Base-by-base conservation (phyloP, 495 filamentous ascomycete species). In the Umbilicaria muhlenbergii region DNA sequence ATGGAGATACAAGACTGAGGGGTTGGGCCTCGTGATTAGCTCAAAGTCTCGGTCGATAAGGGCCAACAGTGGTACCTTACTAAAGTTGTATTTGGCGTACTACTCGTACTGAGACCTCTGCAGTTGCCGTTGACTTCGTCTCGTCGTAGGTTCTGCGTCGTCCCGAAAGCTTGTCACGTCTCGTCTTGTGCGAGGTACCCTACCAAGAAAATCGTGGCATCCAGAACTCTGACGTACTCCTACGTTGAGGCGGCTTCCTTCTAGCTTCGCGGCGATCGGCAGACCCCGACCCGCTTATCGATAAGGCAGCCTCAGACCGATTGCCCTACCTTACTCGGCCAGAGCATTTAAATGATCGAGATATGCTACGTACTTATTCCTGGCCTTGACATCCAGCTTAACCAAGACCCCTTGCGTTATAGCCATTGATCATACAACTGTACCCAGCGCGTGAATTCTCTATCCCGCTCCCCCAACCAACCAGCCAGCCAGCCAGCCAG, bases 251-350 rank as follows among this genome's bases (percentile, higher is more conserved):
- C 24, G 5, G 24, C 24, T 28, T 8, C 24, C 24, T 21, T 21
- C 24, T 28, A 28, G 24, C 24, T n/a, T n/a, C 13, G 17, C 38
- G 19, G 15, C 14, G 3, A n/a, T 41, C 31, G 15, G 10, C 14
- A 16, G 21, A 16, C 18, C 36, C 7, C 17, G 13, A 31, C n/a
- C 16, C 36, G 11, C 36, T 21, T 28, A 17, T 24, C 46, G 41
- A 44, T 46, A 41, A 41, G 42, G 45, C 35, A 48, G n/a, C n/a
- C 45, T 45, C 21, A 39, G n/a, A n/a, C 41, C 43, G 49, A 39
- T 41, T 41, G n/a, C 52, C 45, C 45, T 48, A 49, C 16, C 3
- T 3, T 24, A 1, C 21, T 6, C 21, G 6, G 3, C 21, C 21
- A 24, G 21, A n/a, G n/a, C n/a, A n/a, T n/a, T n/a, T 21, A 2